These are phyloP conservation scores for Phytophthora palmivora DNA, from an alignment of 352 stramenopile genomes.

Conservation along the genomic window DNA sequence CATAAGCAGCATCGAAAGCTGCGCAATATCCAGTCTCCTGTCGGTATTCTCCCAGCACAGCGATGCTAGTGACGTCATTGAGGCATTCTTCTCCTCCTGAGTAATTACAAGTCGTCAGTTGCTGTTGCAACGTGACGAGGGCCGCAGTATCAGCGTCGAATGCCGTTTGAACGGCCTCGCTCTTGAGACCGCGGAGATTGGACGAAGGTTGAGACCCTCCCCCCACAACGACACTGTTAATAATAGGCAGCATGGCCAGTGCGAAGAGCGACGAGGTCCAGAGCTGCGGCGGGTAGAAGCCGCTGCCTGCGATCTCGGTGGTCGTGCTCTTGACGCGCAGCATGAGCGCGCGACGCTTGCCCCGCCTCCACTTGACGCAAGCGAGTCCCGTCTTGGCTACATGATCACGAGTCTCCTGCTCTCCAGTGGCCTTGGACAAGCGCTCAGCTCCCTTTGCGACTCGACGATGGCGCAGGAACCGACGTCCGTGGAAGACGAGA, in stretches of 20 bases:
- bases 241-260: slow-evolving; percentile 50
- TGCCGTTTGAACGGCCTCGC: slow-evolving; percentile 31
- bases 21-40: slow-evolving; percentile 56
- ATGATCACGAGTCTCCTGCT: background rate
- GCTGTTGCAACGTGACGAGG: slow-evolving; percentile 45
- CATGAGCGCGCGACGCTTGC: slow-evolving; percentile 31
- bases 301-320: slow-evolving; percentile 49
- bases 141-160: slow-evolving; percentile 48
- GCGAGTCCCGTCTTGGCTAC: slow-evolving; percentile 16
- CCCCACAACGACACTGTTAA: slow-evolving; percentile 49
- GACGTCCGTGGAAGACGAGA: slow-evolving; percentile 32
- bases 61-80: slow-evolving; percentile 53
- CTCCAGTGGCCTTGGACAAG: slow-evolving; percentile 4
- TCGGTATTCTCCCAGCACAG: slow-evolving; percentile 61
- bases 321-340: slow-evolving; percentile 48
- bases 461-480: slow-evolving; percentile 34
- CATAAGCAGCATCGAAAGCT: slow-evolving; percentile 71
- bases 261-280: slow-evolving; percentile 52
- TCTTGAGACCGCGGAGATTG: slow-evolving; percentile 28
- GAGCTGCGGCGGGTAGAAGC: slow-evolving; percentile 48
- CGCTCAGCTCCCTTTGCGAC: background rate
- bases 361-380: slow-evolving; percentile 37
- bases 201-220: slow-evolving; percentile 6
- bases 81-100: slow-evolving; percentile 68
- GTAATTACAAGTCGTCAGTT: slow-evolving; percentile 74